phyloP scores from a whole-genome alignment of 208 protist species.

The Leishmania braziliensis region DNA sequence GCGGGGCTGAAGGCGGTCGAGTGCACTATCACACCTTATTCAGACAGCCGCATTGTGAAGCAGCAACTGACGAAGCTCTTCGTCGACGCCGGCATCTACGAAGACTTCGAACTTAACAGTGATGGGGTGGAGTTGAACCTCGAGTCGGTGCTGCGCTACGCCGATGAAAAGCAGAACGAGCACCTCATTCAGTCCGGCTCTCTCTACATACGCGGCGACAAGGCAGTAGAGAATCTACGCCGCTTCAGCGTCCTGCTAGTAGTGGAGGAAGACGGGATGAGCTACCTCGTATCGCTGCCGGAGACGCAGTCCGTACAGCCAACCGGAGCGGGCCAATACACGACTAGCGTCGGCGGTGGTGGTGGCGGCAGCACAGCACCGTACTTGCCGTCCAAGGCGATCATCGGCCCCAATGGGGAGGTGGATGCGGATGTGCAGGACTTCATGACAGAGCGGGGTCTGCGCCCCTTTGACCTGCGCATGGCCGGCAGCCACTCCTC shows the following conservation, averaged over 20 bases:
- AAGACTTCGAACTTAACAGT: constrained; percentile 67
- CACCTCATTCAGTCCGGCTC: constrained; percentile 63
- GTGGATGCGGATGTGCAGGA: constrained; percentile 73
- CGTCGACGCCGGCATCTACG: constrained; percentile 57
- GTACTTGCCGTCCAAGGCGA: constrained; percentile 48
- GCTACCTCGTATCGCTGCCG: constrained; percentile 82
- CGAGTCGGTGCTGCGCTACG: constrained; percentile 67
- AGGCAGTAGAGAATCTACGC: constrained; percentile 74
- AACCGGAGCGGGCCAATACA: constrained; percentile 24
- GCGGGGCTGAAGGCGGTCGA: constrained; percentile 37
- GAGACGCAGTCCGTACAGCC: constrained; percentile 44
- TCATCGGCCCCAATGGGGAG: constrained; percentile 80
- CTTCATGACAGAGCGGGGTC: constrained; percentile 71
- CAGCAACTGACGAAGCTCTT: constrained; percentile 72
- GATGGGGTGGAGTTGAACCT: constrained; percentile 61
- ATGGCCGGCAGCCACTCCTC: constrained; percentile 77
- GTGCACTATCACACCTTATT: constrained; percentile 67
- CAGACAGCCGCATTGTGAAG: constrained; percentile 52
- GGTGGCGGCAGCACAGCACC: constrained; percentile 33
- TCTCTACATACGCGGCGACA: constrained; percentile 78
- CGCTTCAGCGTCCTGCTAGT: constrained; percentile 73
- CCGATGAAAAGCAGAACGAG: constrained; percentile 65
- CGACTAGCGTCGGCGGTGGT: constrained; percentile 25
- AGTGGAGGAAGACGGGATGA: constrained; percentile 63
- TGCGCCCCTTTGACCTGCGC: constrained; percentile 82